These are phyloP conservation scores for Penicillium occitanis DNA, from an alignment of 2,329 filamentous ascomycete species.

Conservation along the genomic window DNA sequence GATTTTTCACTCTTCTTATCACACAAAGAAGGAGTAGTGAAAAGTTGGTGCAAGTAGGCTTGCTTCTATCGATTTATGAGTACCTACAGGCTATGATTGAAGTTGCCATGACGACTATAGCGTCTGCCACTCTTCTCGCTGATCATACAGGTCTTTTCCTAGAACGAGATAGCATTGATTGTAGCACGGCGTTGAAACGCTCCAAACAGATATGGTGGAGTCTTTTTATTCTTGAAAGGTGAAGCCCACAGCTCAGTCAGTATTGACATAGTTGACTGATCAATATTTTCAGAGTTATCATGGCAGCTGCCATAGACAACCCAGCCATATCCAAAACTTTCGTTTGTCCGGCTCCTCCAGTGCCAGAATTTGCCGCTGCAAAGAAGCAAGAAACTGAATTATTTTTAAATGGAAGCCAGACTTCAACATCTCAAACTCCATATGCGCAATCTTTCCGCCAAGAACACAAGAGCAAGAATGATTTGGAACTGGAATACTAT, in stretches of 20 bases:
- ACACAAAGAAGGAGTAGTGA: slow-evolving; percentile 5
- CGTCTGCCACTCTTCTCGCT: background rate
- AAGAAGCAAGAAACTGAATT: background rate
- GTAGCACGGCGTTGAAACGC: background rate
- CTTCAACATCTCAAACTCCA: background rate
- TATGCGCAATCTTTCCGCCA: background rate
- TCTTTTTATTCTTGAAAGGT: slow-evolving; percentile 13
- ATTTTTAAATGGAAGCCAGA: background rate
- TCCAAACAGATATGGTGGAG: slow-evolving; percentile 11
- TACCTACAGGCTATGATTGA: slow-evolving; percentile 4
- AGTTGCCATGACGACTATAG: slow-evolving; percentile 8
- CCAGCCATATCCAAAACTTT: background rate
- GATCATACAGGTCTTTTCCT: slow-evolving; percentile 2
- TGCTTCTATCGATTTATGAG: slow-evolving; percentile 13
- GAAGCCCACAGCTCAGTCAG: background rate
- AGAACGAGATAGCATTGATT: slow-evolving; percentile 4
- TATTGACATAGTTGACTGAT: slow-evolving; percentile 1
- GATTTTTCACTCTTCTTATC: slow-evolving; percentile 6
- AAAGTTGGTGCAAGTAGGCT: slow-evolving; percentile 10
- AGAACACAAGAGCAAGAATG: background rate
- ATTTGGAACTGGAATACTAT: slow-evolving; percentile 1
- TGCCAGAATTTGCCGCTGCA: background rate
- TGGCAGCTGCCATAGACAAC: slow-evolving; percentile 1
- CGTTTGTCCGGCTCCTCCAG: background rate
- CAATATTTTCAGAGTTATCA: slow-evolving; percentile 4